A percentile compares a stretch with the other conserved stretches of the same genome.
Conservation (phyloP, 129 eudicot genomes). For the Chrysanthemum makinoi region DNA sequence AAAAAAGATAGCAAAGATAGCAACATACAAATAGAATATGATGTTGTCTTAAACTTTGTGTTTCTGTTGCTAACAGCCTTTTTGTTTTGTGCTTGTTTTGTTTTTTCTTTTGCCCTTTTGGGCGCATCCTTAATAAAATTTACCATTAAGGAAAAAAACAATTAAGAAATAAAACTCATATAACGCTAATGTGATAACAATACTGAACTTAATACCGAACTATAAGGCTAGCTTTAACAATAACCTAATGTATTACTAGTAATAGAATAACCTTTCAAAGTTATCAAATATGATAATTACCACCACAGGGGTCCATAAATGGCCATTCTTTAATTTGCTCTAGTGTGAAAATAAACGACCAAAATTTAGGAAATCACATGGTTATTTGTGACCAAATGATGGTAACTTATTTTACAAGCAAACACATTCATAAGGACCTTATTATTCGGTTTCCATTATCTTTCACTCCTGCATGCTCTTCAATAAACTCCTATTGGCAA, state of each 20-base stretch:
- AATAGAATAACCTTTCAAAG: neutral
- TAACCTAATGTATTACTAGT: too few species aligned
- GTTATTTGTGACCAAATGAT: slow-evolving; percentile 41
- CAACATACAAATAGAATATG: too few species aligned
- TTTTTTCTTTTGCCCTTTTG: too few species aligned
- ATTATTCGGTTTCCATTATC: slow-evolving; percentile 37
- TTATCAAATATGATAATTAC: neutral
- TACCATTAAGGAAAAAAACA: too few species aligned
- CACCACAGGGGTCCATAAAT: neutral
- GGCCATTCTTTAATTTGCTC: neutral
- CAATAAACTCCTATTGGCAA: neutral
- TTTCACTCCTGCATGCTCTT: slow-evolving; percentile 12
- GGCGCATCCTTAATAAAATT: too few species aligned
- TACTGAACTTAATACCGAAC: neutral
- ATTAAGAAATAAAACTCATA: too few species aligned
- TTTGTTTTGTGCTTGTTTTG: too few species aligned
- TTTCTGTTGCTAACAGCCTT: too few species aligned
- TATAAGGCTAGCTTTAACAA: too few species aligned
- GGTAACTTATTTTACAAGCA: slow-evolving; percentile 40
- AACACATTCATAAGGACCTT: slow-evolving; percentile 25
- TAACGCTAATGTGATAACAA: too few species aligned
- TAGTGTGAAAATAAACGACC: neutral
- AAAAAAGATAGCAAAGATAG: too few species aligned
- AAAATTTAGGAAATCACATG: slow-evolving; percentile 28
- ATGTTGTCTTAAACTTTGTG: too few species aligned